Evolutionary conservation across 305 asterid species (phyloP), one percentile per base, ranked within the genome.

Genomic region (Fraxinus floribunda): DNA sequence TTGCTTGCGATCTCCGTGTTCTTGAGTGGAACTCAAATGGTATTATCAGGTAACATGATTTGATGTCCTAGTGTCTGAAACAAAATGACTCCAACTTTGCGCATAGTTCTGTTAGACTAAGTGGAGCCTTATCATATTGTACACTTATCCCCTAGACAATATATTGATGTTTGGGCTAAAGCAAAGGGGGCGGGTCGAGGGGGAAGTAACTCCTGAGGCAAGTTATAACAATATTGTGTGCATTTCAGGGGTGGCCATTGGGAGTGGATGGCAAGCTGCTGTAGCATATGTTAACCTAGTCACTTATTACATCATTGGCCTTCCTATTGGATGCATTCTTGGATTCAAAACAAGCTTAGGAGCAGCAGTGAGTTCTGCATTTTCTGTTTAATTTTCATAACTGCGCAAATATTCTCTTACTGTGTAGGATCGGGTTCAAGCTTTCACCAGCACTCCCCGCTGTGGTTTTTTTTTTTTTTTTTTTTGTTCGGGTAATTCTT

Each of bases 181-280:
- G 38, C 38, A 35, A 35, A 35, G 38, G 52, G 52, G 52, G 52
- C 52, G 4, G 52, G 15, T 41, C 55, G n/a, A 3, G 16, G 16
- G 55, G 55, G n/a, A 8, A 44, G 55, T 44, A 11, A 13, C 5
- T 44, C 4, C 55, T 13, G 16, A 11, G n/a, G 16, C 52, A 44
- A 44, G 4, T 44, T 44, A 11, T 44, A 44, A 44, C 5, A 44
- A 44, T 11, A 44, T 73, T 34, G 41, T 36, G 16, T 34, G 30
- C 55, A 0, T 38, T 78, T 70, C 81, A 84, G 86, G 89, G 60
- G 86, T 86, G 80, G 88, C 88, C 26, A 85, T 82, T 82, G 89
- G 88, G 36, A 84, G 89, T 74, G 89, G 89, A 82, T 77, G 89
- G 89, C 88, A 84, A 87, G 86, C 78, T 20, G 72, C 64, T 26